phyloP scores from a whole-genome alignment of 2,329 filamentous ascomycete species.

The Endocalyx cinctus region DNA sequence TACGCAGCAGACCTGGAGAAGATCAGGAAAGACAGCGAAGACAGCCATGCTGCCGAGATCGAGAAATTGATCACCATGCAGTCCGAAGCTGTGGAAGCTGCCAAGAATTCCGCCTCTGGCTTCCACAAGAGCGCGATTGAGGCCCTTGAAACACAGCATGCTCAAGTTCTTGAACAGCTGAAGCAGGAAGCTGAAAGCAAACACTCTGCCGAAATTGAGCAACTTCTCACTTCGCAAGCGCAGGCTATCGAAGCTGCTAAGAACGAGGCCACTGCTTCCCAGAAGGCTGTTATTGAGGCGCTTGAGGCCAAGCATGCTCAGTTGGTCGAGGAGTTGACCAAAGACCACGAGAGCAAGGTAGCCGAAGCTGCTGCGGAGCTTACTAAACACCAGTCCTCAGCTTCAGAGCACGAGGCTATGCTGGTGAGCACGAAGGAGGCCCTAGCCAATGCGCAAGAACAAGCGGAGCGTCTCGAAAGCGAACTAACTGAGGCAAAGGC shows the following conservation, averaged over 20 bases:
- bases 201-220: slow-evolving; percentile 27
- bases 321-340: slow-evolving; percentile 43
- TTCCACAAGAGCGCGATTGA: slow-evolving; percentile 23
- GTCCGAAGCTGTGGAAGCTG: slow-evolving; percentile 39
- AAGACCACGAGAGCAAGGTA: slow-evolving; percentile 24
- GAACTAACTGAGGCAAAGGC: slow-evolving; percentile 31
- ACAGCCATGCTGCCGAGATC: slow-evolving; percentile 39
- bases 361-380: slow-evolving; percentile 20
- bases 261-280: slow-evolving; percentile 28
- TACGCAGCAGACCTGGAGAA: slow-evolving; percentile 32
- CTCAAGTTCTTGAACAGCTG: slow-evolving; percentile 44
- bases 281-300: slow-evolving; percentile 14
- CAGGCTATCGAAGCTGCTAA: slow-evolving; percentile 40
- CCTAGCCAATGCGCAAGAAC: slow-evolving; percentile 24
- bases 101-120: slow-evolving; percentile 34
- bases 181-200: slow-evolving; percentile 30
- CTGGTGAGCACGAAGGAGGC: slow-evolving; percentile 30
- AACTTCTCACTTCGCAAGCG: slow-evolving; percentile 34
- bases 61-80: slow-evolving; percentile 40
- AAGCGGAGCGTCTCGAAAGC: slow-evolving; percentile 25
- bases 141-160: slow-evolving; percentile 39
- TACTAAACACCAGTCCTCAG: slow-evolving; percentile 26
- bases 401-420: slow-evolving; percentile 27
- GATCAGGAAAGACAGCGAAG: slow-evolving; percentile 37
- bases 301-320: slow-evolving; percentile 38